Conservation (phyloP, 441 rosid species). For the Syzygium malaccense region DNA sequence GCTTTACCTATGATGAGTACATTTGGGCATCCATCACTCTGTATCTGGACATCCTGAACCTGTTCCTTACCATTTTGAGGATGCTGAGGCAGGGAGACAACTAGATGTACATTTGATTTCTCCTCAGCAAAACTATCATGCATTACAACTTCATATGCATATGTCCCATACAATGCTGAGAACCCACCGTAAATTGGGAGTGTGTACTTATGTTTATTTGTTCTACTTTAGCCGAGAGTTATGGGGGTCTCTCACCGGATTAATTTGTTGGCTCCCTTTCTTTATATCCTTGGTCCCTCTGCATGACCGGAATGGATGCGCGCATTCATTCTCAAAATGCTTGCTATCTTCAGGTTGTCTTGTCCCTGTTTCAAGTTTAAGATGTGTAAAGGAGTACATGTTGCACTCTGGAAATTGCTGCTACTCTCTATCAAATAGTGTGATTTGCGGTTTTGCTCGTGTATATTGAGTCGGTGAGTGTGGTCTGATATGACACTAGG, state of each 20-base stretch:
- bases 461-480: background rate
- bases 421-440: background rate
- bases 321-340: background rate
- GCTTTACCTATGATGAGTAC: constrained; percentile 79
- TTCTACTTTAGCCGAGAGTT: background rate
- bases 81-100: constrained; percentile 54
- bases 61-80: constrained; percentile 79
- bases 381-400: background rate
- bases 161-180: background rate
- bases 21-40: constrained; percentile 77
- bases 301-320: background rate
- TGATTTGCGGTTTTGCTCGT: background rate
- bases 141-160: background rate
- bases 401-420: background rate
- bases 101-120: constrained; percentile 9
- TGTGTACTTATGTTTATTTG: background rate
- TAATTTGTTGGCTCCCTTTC: background rate
- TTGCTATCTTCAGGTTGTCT: background rate
- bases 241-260: background rate
- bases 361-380: background rate
- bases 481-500: background rate
- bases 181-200: background rate
- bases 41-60: constrained; percentile 82
- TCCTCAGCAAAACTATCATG: background rate
- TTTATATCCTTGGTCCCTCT: background rate